Base-by-base conservation (phyloP, 495 filamentous ascomycete species). In the Aspergillus sclerotioniger region DNA sequence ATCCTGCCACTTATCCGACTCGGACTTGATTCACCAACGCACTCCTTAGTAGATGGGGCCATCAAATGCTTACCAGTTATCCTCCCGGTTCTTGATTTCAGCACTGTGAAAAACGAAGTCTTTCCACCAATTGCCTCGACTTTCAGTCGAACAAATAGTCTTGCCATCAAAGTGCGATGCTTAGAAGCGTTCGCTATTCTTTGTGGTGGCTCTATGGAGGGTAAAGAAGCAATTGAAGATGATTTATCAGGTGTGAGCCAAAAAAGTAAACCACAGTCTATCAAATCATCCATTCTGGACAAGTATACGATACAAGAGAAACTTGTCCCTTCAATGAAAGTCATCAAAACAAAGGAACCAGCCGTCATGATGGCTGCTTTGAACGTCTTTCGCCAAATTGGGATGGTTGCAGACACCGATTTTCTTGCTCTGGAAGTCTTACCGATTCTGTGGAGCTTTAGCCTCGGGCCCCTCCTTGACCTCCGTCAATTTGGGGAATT, bases 251-350 rank as follows among this genome's bases (percentile, higher is more conserved):
- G 91, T 1, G 58, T 81, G 16, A 67, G 85, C 37, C 71, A 73
- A 47, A 71, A 72, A 9, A 74, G 66, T 8, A 80, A 80, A 51
- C 75, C 82, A 32, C 84, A 78, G 62, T 75, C 82, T 48, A 74
- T 76, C 32, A 85, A 84, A 28, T 84, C 82, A 3, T 89, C 90
- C 2, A 91, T 91, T 16, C 77, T 98, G 32, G 94, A 98, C 72
- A 98, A 98, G 68, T 96, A 91, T 63, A 97, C 94, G 1, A 89
- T 98, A 63, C 95, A 98, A 67, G 94, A 98, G 68, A 97, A 96
- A 72, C 86, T 98, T 15, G 82, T 98, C 4, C 94, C 94, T 0
- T 77, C 96, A 5, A 80, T 98, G 53, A 91, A 90, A 65, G 91
- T 77, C 1, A 98, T 98, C 70, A 98, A 98, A 69, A 98, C 94